Conservation (phyloP, 164 flowering plant species). For the Santalum album region DNA sequence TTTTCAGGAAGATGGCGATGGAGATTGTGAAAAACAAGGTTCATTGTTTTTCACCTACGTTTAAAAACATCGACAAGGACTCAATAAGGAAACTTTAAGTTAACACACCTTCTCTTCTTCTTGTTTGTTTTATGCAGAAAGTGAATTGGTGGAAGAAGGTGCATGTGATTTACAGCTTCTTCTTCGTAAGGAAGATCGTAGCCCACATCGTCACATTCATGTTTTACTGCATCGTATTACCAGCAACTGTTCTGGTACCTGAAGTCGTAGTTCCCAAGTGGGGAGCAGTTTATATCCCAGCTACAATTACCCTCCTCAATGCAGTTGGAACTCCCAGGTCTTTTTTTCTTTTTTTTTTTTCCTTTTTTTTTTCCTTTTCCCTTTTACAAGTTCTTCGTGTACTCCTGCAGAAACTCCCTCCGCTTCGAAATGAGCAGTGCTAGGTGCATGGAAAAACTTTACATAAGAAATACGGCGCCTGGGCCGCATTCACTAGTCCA, state of each 20-base stretch:
- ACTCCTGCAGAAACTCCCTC: background rate
- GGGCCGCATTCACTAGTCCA: too few species aligned
- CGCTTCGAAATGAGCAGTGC: background rate
- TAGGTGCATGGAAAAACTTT: too few species aligned
- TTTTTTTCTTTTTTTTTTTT: background rate
- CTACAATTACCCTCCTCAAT: constrained; percentile 3
- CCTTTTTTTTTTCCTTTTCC: background rate
- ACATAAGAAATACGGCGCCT: too few species aligned
- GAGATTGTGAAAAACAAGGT: constrained; percentile 53
- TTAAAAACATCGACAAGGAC: too few species aligned
- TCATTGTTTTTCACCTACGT: too few species aligned
- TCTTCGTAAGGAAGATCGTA: constrained; percentile 37
- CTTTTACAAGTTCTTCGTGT: background rate
- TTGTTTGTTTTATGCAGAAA: constrained; percentile 34
- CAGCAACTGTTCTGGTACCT: constrained; percentile 20
- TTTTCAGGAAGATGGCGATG: constrained; percentile 53
- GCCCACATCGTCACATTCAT: constrained; percentile 39
- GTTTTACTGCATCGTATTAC: constrained; percentile 38
- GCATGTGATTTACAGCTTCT: constrained; percentile 47
- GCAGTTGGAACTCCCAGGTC: constrained; percentile 2
- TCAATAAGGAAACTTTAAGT: too few species aligned
- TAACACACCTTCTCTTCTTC: too few species aligned
- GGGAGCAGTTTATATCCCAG: constrained; percentile 5
- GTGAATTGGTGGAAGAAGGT: constrained; percentile 36
- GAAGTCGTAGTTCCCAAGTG: constrained; percentile 2